Percentiles rank a stretch among this genome's conserved stretches.
These are phyloP conservation scores for Pichia deserticola DNA, from an alignment of 805 yeast species.

Conservation along the genomic window DNA sequence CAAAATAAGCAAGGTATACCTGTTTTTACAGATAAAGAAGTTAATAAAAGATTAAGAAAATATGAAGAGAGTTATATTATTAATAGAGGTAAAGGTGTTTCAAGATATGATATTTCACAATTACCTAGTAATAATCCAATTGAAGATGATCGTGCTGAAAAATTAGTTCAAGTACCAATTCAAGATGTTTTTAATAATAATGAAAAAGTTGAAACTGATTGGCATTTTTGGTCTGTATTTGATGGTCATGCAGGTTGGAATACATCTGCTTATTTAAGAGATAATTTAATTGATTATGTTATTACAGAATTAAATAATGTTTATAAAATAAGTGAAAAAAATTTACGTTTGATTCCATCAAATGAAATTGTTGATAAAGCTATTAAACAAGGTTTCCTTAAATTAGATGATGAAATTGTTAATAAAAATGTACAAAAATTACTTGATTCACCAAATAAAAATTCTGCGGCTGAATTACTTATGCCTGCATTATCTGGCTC, in stretches of 20 bases:
- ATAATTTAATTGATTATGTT: constrained; percentile 69
- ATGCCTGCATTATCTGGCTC: constrained; percentile 96
- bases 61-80: constrained; percentile 75
- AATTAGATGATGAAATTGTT: constrained; percentile 82
- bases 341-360: constrained; percentile 53
- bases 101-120: constrained; percentile 84
- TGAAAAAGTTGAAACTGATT: constrained; percentile 46
- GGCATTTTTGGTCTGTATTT: constrained; percentile 93
- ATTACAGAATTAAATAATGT: constrained; percentile 65
- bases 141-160: constrained; percentile 89
- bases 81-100: constrained; percentile 79
- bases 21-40: constrained; percentile 60
- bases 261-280: constrained; percentile 79
- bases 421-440: constrained; percentile 63
- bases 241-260: constrained; percentile 98
- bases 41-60: constrained; percentile 58
- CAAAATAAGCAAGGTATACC: constrained; percentile 47
- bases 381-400: constrained; percentile 69
- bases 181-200: constrained; percentile 48
- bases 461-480: constrained; percentile 62
- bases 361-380: constrained; percentile 72
- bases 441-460: constrained; percentile 57
- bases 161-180: constrained; percentile 67
- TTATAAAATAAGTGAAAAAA: constrained; percentile 47
- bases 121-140: constrained; percentile 87